phyloP scores from a whole-genome alignment of 2,329 filamentous ascomycete species.

The Colletotrichum gigasporum region DNA sequence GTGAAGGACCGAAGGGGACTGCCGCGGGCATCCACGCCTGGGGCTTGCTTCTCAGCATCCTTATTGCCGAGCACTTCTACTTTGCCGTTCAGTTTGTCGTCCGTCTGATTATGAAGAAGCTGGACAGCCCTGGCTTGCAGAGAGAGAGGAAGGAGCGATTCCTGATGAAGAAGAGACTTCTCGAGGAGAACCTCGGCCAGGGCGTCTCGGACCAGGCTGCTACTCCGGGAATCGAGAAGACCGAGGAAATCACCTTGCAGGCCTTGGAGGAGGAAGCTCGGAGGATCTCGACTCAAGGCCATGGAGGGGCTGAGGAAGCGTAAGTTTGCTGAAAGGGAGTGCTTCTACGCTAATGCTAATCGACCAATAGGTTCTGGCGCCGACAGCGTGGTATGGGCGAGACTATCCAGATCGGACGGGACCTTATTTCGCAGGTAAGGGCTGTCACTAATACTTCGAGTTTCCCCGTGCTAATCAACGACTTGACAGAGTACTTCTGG shows the following conservation, averaged over 20 bases:
- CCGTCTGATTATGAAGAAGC: constrained; percentile 76
- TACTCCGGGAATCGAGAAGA: constrained; percentile 57
- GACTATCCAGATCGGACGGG: constrained; percentile 65
- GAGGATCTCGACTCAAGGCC: constrained; percentile 56
- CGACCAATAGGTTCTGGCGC: constrained; percentile 63
- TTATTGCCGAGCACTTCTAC: constrained; percentile 90
- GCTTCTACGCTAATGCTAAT: not conserved
- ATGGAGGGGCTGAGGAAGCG: constrained; percentile 61
- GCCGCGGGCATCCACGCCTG: constrained; percentile 79
- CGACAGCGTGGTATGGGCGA: constrained; percentile 67
- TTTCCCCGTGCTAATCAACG: not conserved
- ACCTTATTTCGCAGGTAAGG: constrained; percentile 60
- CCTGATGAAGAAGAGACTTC: constrained; percentile 79
- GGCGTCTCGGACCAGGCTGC: constrained; percentile 60
- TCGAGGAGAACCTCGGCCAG: constrained; percentile 76
- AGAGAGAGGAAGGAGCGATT: constrained; percentile 87
- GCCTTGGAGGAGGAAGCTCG: constrained; percentile 72
- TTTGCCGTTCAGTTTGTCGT: constrained; percentile 80
- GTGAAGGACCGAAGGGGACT: constrained; percentile 70
- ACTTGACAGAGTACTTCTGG: constrained; percentile 14
- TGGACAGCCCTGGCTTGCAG: constrained; percentile 87
- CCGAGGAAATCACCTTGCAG: constrained; percentile 71
- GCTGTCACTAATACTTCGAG: not conserved
- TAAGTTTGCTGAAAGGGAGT: constrained; percentile 42
- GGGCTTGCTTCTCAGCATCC: constrained; percentile 82